Evolutionary conservation across 345 rosid genomes (phyloP), one percentile per base, ranked within the genome.

Genomic region (Brassica incana): DNA sequence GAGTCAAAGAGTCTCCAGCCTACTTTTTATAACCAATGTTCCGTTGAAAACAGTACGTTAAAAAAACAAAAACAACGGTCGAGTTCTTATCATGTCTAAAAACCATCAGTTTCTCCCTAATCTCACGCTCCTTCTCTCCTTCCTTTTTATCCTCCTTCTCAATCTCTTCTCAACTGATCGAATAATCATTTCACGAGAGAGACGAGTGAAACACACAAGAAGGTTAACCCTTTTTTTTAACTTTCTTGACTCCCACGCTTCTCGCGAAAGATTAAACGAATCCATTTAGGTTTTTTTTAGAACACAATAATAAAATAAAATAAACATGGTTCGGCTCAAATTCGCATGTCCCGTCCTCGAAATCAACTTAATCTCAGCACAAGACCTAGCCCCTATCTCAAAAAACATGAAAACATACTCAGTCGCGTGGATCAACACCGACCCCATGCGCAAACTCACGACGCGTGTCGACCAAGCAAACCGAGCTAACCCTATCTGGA

Each of bases 401-500:
- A 89, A 86, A 65, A 87, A 86, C 73, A 93, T 96, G 97, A 90
- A 90, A 29, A 91, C 97, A 5, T 96, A 96, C 12, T 92, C 97
- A 0, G 88, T 92, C 0, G 91, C 88, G 0, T 93, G 97, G 97
- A 85, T 93, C 68, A 81, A 90, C 63, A 88, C 92, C 2, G 82
- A 90, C 23, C 89, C 93, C 0, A 86, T 88, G 38, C 79, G 94
- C 14, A 93, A 92, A 69, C 85, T 90, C 27, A 76, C 94, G 1
- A 89, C 99, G 0, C 85, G 90, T 30, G 88, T 96, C 0, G 98
- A 96, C 67, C 94, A 87, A 69, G 71, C 2, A 1, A 93, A 91
- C 71, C 82, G 87, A 14, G 84, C 87, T 8, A 89, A 90, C 74
- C 99, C 99, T 0, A 82, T 81, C 0, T 96, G 99, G 98, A 90